A percentile compares a stretch with the other conserved stretches of the same genome.
phyloP scores from a whole-genome alignment of 176 grass and related monocot species.

The Oryza punctata region DNA sequence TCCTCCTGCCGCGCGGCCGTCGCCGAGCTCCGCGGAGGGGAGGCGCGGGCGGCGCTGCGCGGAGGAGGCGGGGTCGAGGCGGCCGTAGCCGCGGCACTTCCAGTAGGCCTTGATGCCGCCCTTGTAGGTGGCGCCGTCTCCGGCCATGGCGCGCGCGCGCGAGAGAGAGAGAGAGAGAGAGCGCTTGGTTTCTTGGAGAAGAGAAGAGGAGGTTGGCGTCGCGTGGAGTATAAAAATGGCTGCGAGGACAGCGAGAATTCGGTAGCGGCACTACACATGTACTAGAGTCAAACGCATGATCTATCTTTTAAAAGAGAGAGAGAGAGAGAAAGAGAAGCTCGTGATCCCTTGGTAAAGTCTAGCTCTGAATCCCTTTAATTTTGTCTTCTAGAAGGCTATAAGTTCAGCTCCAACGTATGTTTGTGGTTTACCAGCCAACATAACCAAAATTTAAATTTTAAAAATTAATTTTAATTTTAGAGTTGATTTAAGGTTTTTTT shows the following conservation, averaged over 20 bases:
- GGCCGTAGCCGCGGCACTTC: constrained; percentile 66
- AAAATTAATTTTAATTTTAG: too few species aligned
- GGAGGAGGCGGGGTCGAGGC: constrained; percentile 34
- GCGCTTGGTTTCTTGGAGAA: constrained; percentile 7
- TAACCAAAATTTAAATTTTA: too few species aligned
- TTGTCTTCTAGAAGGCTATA: background rate
- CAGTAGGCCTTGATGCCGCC: constrained; percentile 78
- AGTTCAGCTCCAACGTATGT: too few species aligned
- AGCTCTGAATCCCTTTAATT: background rate
- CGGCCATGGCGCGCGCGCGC: constrained; percentile 24
- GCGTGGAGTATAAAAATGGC: constrained; percentile 6
- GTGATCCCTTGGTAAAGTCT: background rate
- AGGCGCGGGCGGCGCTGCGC: constrained; percentile 47
- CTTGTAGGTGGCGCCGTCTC: constrained; percentile 36
- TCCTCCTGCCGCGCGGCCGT: background rate
- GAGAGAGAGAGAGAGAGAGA: too few species aligned
- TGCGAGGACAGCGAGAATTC: background rate
- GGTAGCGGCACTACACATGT: background rate
- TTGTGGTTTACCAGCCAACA: too few species aligned
- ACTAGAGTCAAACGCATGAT: background rate
- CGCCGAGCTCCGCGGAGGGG: constrained; percentile 45
- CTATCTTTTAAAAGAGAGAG: too few species aligned
- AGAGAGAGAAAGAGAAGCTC: too few species aligned
- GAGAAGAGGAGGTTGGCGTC: background rate
- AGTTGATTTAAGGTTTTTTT: too few species aligned